Base-by-base conservation (phyloP, 305 asterid genomes). In the Fraxinus ornus region DNA sequence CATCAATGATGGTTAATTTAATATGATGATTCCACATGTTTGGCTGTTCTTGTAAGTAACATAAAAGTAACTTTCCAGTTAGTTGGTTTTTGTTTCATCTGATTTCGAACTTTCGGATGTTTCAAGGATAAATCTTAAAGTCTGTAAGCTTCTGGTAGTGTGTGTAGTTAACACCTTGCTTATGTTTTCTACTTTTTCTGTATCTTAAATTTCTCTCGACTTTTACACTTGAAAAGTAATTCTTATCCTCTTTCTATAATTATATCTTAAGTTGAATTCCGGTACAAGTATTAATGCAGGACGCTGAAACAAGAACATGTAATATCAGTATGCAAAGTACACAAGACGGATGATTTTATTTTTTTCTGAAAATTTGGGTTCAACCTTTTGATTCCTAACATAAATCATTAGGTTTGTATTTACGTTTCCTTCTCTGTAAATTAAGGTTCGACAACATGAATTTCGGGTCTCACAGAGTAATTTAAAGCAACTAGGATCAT, bases 1-100 rank as follows among this genome's bases (percentile, higher is more conserved):
- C 84, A 7, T 82, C 79, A 26, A 62, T 78, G 85, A 83, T 72
- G 79, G 87, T 74, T 77, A 84, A 55, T 7, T 62, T 21, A 37
- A n/a, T 55, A n/a, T 55, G 26, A 17, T 44, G 21, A 49, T 49
- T 3, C 26, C 21, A 19, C 66, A 17, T 52, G 66, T 22, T 49
- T 49, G 28, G 75, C 47, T 80, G 44, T 26, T 7, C 64, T 76
- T 55, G n/a, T 49, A 49, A 49, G 21, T 15, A 49, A 49, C 60
- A 15, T 49, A 49, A 15, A 49, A 15, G 60, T 49, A 49, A 17
- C 55, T 49, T 49, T 3, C 60, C 21, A 15, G 60, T 55, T 5
- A 15, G 60, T 55, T 5, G 66, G 66, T 6, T 55, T 55, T 55
- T 55, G 24, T 19, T 55, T n/a, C 26, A n/a, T n/a, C 3, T 15